Evolutionary conservation across 192 early-diverging fungal genomes (phyloP).

Genomic region (Entomortierella chlamydospora): DNA sequence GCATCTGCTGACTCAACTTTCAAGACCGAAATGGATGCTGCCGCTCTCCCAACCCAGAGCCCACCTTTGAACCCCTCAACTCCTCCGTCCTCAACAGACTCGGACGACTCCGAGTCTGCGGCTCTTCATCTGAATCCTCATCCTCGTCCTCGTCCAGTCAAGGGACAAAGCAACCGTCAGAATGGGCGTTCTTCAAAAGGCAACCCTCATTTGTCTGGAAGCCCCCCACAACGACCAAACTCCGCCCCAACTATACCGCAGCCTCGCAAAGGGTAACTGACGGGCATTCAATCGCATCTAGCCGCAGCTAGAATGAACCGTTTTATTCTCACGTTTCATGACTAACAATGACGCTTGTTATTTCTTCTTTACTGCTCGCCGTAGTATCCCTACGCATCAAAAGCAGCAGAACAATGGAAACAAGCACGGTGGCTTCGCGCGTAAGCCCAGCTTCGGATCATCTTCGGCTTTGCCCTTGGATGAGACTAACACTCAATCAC

Average conservation of each 20-base stretch:
- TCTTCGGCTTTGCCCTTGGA: background rate
- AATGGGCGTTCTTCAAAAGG: slow-evolving; percentile 7
- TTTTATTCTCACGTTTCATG: background rate
- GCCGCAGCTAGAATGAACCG: slow-evolving; percentile 8
- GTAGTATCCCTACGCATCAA: slow-evolving; percentile 2
- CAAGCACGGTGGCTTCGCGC: background rate
- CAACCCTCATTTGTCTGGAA: slow-evolving; percentile 13
- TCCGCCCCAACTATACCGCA: slow-evolving; percentile 39
- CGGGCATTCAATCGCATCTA: background rate
- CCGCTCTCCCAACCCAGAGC: slow-evolving; percentile 34
- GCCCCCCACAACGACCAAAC: slow-evolving; percentile 34
- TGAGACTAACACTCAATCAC: background rate
- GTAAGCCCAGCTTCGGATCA: background rate
- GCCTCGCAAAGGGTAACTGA: slow-evolving; percentile 35
- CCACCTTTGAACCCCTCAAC: slow-evolving; percentile 27
- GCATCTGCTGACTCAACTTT: slow-evolving; percentile 16
- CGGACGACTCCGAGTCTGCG: slow-evolving; percentile 51
- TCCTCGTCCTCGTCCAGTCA: slow-evolving; percentile 1
- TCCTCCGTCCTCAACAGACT: slow-evolving; percentile 41
- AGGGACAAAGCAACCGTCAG: slow-evolving; percentile 1
- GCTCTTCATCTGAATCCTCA: slow-evolving; percentile 1
- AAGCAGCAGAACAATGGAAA: slow-evolving; percentile 4
- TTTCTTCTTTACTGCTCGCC: background rate
- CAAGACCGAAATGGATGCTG: slow-evolving; percentile 7
- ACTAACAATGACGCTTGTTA: slow-evolving; percentile 5